Evolutionary conservation across 768 basidiomycete genomes (phyloP), one percentile per base, ranked within the genome.

Genomic region (Termitomyces bulborhizus): DNA sequence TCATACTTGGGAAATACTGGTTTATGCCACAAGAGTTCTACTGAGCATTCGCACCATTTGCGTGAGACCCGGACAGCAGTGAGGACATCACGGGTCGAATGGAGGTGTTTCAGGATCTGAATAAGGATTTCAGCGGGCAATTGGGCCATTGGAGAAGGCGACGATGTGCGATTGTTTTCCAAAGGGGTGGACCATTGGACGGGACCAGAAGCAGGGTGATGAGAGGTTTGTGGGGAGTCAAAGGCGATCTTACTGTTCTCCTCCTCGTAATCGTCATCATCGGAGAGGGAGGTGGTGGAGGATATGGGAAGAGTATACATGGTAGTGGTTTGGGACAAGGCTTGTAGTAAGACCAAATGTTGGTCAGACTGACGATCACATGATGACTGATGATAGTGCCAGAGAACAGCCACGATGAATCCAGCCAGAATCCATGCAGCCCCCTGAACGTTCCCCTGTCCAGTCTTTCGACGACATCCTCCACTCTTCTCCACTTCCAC

Each of bases 21-120:
- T 64, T 90, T 88, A 69, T 93, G 88, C 95, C 95, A 99, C 24
- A 98, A 78, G 21, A 98, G 80, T 69, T 98, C 92, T 42, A 95
- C 93, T 31, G 93, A 85, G 70, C 93, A 97, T 66, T 95, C 88
- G 77, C 93, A 98, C 94, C 96, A 99, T 27, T 84, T 79, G 55
- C 91, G 85, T 18, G 86, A 93, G 27, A 98, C 94, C 54, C 87
- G 83, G 57, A 95, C 78, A 40, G 83, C 79, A 60, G 77, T 75
- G 59, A 87, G 82, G 46, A 98, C 79, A 69, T 96, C 90, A 56
- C 79, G 77, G 31, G 86, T 74, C 0, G 82, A 77, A 61, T 87
- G 82, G 12, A 99, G 77, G 62, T 93, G 83, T 60, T 87, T 90
- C 62, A 99, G 80, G 65, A 98, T 89, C 66, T 96, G 88, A 15